A percentile compares a stretch with the other conserved stretches of the same genome.
These are phyloP conservation scores for Pyrenochaeta sp. DNA, from an alignment of 2,329 filamentous ascomycete species.

Conservation along the genomic window DNA sequence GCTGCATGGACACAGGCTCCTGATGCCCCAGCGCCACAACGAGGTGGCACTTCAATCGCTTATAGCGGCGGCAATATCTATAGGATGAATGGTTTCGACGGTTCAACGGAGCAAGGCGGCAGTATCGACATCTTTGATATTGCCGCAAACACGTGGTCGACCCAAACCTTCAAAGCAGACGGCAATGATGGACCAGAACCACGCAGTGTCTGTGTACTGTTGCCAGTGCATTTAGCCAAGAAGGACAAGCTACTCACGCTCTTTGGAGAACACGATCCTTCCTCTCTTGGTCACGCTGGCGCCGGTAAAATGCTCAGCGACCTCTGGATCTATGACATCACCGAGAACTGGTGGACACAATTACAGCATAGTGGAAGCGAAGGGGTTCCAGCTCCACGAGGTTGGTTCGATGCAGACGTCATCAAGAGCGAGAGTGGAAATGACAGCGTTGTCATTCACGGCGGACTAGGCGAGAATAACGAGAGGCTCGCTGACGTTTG, in stretches of 20 bases:
- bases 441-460: conserved; percentile 55
- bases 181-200: conserved; percentile 55
- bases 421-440: conserved; percentile 37
- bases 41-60: conserved; percentile 73
- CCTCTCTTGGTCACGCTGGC: conserved; percentile 60
- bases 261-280: conserved; percentile 64
- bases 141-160: conserved; percentile 51
- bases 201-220: conserved; percentile 58
- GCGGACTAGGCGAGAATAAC: conserved; percentile 62
- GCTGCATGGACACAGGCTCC: conserved; percentile 73
- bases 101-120: conserved; percentile 72
- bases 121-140: conserved; percentile 68
- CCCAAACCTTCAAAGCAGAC: conserved; percentile 50
- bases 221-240: conserved; percentile 50
- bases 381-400: conserved; percentile 52
- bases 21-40: conserved; percentile 69
- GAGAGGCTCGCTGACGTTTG: conserved; percentile 60
- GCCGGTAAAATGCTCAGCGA: conserved; percentile 65
- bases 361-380: conserved; percentile 27
- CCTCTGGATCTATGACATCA: conserved; percentile 57
- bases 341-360: conserved; percentile 45
- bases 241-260: conserved; percentile 56
- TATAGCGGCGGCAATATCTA: conserved; percentile 71
- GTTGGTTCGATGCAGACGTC: conserved; percentile 64
- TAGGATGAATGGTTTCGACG: conserved; percentile 83